A percentile compares a stretch with the other conserved stretches of the same genome.
Evolutionary conservation across 768 basidiomycete species (phyloP).

Genomic region (Boletus subcaerulescens): DNA sequence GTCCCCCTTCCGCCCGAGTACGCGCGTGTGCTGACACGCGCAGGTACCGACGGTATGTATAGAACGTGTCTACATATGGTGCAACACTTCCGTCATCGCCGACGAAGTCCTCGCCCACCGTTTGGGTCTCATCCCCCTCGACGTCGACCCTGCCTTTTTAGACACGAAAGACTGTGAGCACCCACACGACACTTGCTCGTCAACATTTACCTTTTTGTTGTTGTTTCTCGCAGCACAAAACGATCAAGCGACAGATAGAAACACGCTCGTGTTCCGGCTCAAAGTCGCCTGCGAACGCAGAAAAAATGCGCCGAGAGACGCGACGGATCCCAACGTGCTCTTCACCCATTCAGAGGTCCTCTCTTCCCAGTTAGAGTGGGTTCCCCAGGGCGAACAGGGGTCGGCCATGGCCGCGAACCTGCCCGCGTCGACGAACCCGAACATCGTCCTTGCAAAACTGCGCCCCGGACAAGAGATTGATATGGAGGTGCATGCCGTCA

Average conservation of each 20-base stretch:
- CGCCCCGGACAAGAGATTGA: constrained; percentile 87
- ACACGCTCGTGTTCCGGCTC: constrained; percentile 87
- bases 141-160: constrained; percentile 76
- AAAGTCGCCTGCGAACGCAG: constrained; percentile 63
- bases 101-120: constrained; percentile 93
- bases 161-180: constrained; percentile 47
- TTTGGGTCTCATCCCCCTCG: constrained; percentile 87
- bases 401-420: constrained; percentile 49
- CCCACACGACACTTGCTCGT: neutral
- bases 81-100: constrained; percentile 91
- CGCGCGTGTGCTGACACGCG: neutral
- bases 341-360: constrained; percentile 71
- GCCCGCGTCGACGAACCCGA: constrained; percentile 67
- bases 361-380: constrained; percentile 70
- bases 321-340: constrained; percentile 55
- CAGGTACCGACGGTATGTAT: constrained; percentile 91
- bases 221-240: constrained; percentile 31
- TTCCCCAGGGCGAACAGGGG: constrained; percentile 78
- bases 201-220: neutral
- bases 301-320: constrained; percentile 49
- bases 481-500: constrained; percentile 86
- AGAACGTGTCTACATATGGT: constrained; percentile 88
- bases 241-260: constrained; percentile 78
- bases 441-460: constrained; percentile 89
- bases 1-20: constrained; percentile 17